Conservation (phyloP, 306 rosid genomes). For the Canavalia ensiformis region DNA sequence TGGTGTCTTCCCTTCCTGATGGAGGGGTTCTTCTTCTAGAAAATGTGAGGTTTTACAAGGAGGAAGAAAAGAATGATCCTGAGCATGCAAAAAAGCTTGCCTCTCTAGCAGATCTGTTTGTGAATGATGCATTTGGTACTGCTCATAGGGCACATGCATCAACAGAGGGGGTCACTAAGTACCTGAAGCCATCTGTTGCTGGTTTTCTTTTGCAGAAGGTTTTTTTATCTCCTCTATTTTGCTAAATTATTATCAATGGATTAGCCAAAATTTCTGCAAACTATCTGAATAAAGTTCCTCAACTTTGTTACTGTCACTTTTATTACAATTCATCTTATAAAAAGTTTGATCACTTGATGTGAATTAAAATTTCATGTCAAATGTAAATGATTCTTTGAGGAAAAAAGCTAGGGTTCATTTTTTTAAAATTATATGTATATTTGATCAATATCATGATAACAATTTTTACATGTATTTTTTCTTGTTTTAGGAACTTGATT, state of each 20-base stretch:
- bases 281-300: conserved; percentile 16
- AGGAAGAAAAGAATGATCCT: conserved; percentile 97
- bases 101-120: conserved; percentile 87
- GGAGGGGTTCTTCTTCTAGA: conserved; percentile 97
- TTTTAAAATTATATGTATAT: conserved; percentile 19
- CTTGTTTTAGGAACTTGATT: conserved; percentile 89
- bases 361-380: conserved; percentile 33
- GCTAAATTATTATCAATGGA: conserved; percentile 1
- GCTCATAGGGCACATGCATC: conserved; percentile 99
- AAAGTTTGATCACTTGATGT: conserved; percentile 9
- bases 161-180: conserved; percentile 98
- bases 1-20: conserved; percentile 85
- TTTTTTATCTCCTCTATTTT: conserved; percentile 31
- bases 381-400: conserved; percentile 9
- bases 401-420: neutral
- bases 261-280: conserved; percentile 2
- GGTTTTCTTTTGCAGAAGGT: conserved; percentile 99
- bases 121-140: conserved; percentile 98
- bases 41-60: conserved; percentile 97
- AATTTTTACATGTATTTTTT: conserved; percentile 27
- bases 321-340: conserved; percentile 4
- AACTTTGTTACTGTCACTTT: conserved; percentile 6
- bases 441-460: conserved; percentile 13
- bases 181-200: conserved; percentile 95
- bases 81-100: conserved; percentile 97